Base-by-base conservation (phyloP, 352 stramenopile species). In the Globisporangium spinosum region DNA sequence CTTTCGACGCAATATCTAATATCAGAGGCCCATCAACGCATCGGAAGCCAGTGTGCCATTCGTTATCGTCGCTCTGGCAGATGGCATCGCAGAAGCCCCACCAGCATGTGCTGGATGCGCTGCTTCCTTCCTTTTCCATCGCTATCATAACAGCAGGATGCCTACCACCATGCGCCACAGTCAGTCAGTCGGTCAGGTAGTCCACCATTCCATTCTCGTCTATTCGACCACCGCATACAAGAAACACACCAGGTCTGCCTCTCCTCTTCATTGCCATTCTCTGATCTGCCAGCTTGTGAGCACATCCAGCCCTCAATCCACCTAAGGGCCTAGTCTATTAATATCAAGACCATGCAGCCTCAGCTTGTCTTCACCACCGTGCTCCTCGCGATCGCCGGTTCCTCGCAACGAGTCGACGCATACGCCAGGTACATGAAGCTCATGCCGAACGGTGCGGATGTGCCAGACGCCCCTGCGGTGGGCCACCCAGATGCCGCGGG, bases 371-470 rank as follows among this genome's bases (percentile, higher is more conserved):
- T 68, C 47, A 54, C 62, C 12, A 27, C 53, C 20, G 55, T 53
- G 40, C 40, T 49, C 2, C 29, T 78, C 3, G 29, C 55, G 20
- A 8, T 61, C 15, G 10, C 65, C 3, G 65, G 65, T 1, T 69
- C 64, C 10, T 10, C 43, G 25, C 54, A 53, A 10, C 38, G n/a
- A 15, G 65, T 60, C 17, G 67, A 73, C 9, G 76, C 77, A 7
- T 88, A 83, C 62, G 58, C 62, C 62, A 83, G 78, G 65, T 89
- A 85, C 70, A 69, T 78, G 4, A 58, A 68, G 38, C 67, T 86
- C 29, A 62, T 89, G 49, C 84, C 84, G 45, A 93, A 93, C 61
- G 82, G 79, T 22, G 76, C 58, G 45, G 75, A 83, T 47, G 73
- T 93, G 23, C 72, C 78, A 0, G 71, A 76, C 65, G 60, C 66